Conservation (phyloP, 2,329 filamentous ascomycete genomes). For the Claviceps sp. region DNA sequence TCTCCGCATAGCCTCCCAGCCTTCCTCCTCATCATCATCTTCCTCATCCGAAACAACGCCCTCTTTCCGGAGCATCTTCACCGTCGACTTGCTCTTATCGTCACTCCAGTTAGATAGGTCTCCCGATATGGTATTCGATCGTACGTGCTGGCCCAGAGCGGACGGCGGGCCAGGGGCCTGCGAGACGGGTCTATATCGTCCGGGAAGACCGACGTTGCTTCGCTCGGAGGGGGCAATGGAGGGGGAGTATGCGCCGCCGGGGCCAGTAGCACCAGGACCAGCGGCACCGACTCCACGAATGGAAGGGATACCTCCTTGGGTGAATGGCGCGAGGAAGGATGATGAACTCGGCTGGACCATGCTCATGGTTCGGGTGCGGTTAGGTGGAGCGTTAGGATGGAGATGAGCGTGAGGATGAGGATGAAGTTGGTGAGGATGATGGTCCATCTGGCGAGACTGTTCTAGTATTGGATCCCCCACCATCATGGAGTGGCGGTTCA, state of each 20-base stretch:
- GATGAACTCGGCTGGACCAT: slow-evolving; percentile 60
- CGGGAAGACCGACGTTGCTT: slow-evolving; percentile 82
- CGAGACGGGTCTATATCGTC: slow-evolving; percentile 82
- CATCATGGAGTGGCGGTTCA: slow-evolving; percentile 32
- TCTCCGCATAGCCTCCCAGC: slow-evolving; percentile 57
- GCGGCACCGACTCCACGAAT: slow-evolving; percentile 5
- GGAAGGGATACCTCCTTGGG: slow-evolving; percentile 17
- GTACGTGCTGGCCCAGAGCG: slow-evolving; percentile 16
- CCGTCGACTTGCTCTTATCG: slow-evolving; percentile 19
- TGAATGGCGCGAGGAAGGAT: slow-evolving; percentile 40
- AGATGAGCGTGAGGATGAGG: too few species aligned
- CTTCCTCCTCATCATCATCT: slow-evolving; percentile 51
- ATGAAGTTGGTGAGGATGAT: slow-evolving; percentile 1
- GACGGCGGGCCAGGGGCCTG: slow-evolving; percentile 31
- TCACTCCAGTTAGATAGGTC: slow-evolving; percentile 18
- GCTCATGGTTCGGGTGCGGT: slow-evolving; percentile 58
- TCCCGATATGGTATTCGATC: slow-evolving; percentile 22
- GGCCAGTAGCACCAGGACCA: slow-evolving; percentile 1
- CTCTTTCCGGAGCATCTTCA: slow-evolving; percentile 26
- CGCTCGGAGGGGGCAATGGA: slow-evolving; percentile 94
- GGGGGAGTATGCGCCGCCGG: slow-evolving; percentile 56
- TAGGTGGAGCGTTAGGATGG: too few species aligned
- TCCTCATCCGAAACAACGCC: slow-evolving; percentile 11
- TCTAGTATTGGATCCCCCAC: slow-evolving; percentile 31
- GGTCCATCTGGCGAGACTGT: slow-evolving; percentile 25